These are phyloP conservation scores for Trichophyton equinum DNA, from an alignment of 2,329 filamentous ascomycete genomes.

Conservation along the genomic window DNA sequence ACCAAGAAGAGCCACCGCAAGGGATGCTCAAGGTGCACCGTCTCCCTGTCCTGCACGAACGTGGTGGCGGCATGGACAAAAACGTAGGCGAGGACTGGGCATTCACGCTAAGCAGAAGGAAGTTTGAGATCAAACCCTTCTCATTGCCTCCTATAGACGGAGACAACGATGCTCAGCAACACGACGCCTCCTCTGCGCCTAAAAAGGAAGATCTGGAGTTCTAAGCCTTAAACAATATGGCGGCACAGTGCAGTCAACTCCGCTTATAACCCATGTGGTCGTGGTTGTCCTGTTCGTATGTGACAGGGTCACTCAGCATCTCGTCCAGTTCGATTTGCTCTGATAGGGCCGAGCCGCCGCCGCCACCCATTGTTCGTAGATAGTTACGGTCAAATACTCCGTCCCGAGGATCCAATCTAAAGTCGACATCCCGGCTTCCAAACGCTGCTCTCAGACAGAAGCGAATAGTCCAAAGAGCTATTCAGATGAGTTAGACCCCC, in stretches of 20 bases:
- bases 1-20: conserved; percentile 64
- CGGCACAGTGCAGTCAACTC: neutral
- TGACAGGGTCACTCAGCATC: conserved; percentile 38
- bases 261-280: conserved; percentile 2
- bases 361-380: conserved; percentile 45
- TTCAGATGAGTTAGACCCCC: conserved; percentile 15
- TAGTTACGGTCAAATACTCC: conserved; percentile 44
- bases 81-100: conserved; percentile 73
- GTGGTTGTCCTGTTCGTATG: conserved; percentile 14
- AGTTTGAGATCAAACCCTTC: conserved; percentile 76
- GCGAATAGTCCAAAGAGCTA: conserved; percentile 42
- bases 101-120: conserved; percentile 74
- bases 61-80: conserved; percentile 63
- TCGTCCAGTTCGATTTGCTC: conserved; percentile 53
- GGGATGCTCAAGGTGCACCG: conserved; percentile 75
- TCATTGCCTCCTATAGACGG: conserved; percentile 78
- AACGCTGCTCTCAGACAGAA: conserved; percentile 44
- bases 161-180: conserved; percentile 51
- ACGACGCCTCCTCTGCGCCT: conserved; percentile 19
- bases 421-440: conserved; percentile 36
- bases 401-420: conserved; percentile 31
- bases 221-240: conserved; percentile 24
- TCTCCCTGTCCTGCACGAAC: conserved; percentile 74
- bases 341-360: conserved; percentile 42
- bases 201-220: conserved; percentile 56